Conservation (phyloP, 148 eudicot genomes). For the Silene latifolia region DNA sequence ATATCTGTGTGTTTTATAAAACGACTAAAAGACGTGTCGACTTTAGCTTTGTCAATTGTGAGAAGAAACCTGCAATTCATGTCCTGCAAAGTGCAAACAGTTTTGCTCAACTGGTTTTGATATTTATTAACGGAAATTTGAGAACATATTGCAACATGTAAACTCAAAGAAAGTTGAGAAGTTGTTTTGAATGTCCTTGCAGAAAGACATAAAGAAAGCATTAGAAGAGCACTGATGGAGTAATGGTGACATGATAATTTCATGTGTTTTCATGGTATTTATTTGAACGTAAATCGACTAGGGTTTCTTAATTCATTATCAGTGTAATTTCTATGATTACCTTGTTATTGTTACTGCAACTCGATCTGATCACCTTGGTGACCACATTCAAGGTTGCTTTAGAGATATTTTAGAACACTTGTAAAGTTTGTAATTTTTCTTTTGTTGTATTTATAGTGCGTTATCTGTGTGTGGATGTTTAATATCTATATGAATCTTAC, state of each 20-base stretch:
- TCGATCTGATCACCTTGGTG: too few species aligned
- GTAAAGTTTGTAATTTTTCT: too few species aligned
- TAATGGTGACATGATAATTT: background rate
- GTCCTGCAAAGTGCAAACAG: too few species aligned
- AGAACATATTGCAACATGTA: background rate
- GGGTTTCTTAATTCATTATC: background rate
- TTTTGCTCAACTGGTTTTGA: background rate
- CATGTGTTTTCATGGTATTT: background rate
- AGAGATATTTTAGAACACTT: too few species aligned
- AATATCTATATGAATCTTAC: too few species aligned
- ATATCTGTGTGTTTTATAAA: too few species aligned
- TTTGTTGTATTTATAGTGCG: too few species aligned
- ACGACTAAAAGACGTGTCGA: too few species aligned
- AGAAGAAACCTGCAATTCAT: too few species aligned
- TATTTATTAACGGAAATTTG: background rate
- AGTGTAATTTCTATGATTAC: background rate
- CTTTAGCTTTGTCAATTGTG: background rate
- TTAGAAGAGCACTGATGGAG: background rate
- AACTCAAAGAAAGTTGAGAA: background rate
- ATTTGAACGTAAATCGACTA: background rate
- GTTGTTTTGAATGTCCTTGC: constrained; percentile 5
- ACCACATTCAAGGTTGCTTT: too few species aligned
- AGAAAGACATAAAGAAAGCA: constrained; percentile 9
- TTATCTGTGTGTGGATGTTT: too few species aligned
- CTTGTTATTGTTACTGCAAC: too few species aligned